Evolutionary conservation across 2,329 filamentous ascomycete species (phyloP), one percentile per base, ranked within the genome.

Genomic region (Botrytis deweyae): DNA sequence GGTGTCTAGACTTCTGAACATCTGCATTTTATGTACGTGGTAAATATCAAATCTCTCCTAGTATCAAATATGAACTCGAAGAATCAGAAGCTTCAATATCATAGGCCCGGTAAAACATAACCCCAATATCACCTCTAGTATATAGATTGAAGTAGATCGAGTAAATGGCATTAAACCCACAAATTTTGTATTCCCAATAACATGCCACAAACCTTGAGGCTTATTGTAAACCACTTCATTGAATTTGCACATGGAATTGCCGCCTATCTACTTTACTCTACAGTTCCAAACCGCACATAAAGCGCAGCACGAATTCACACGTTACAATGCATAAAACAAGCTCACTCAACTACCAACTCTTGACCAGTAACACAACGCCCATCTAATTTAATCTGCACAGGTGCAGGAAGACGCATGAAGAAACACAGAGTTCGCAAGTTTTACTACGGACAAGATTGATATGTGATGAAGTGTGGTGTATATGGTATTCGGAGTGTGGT

Each of bases 331-430:
- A 67, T 40, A n/a, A 20, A 29, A 40, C 44, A 25, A 36, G 42
- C 29, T 33, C 64, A 38, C 18, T 52, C 25, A 55, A 29, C 33
- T 38, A 10, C 16, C 44, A 52, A 33, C 9, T 33, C 12, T 20
- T n/a, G 22, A 36, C 63, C 42, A 66, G 29, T 33, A 64, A 33
- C 40, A 64, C n/a, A 44, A 20, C 40, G 10, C 63, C 42, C 46
- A 66, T 66, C 65, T 16, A 33, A 68, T 55, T 36, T 40, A 68
- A 68, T 68, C 36, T 68, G 46, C 29, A 67, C 16, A 52, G 64
- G 18, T 52, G 44, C 65, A 67, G 20, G 22, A 49, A 49, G 18
- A 9, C 16, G 22, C 36, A 55, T 42, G 36, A 49, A 16, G 36
- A 36, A 66, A 12, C 14, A 22, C 10, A 25, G 14, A 65, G 4